Percentiles rank a stretch among this genome's conserved stretches.
Conservation (phyloP, 371 early-diverging fungal species). For the Nematocida sp. region DNA sequence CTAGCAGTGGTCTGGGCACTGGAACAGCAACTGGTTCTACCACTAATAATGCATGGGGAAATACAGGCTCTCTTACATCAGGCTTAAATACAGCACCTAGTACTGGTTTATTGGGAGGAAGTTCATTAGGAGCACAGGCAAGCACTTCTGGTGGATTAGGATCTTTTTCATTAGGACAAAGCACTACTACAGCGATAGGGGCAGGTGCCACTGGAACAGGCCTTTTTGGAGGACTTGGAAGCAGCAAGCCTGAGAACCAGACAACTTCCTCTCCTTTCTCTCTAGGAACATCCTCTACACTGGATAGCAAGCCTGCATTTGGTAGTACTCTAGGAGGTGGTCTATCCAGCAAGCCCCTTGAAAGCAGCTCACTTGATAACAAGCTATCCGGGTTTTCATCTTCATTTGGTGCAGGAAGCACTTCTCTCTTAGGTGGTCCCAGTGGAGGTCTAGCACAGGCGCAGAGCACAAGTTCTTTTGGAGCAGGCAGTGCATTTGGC, state of each 20-base stretch:
- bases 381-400: not conserved
- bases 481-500: not conserved
- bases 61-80: not conserved
- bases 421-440: not conserved
- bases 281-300: not conserved
- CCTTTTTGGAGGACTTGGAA: not conserved
- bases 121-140: not conserved
- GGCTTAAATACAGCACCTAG: not conserved
- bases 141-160: conserved; percentile 2
- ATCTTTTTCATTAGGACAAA: not conserved
- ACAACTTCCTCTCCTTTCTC: not conserved
- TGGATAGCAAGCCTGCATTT: not conserved
- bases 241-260: not conserved
- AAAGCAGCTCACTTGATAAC: conserved; percentile 3
- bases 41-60: not conserved
- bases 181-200: not conserved
- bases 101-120: not conserved
- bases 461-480: conserved; percentile 5
- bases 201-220: not conserved
- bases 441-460: not conserved
- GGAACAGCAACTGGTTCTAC: not conserved
- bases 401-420: not conserved
- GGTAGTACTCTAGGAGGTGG: not conserved
- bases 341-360: not conserved
- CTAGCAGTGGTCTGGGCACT: not conserved